phyloP scores from a whole-genome alignment of 768 basidiomycete genomes.

The Pleurotus djamor region DNA sequence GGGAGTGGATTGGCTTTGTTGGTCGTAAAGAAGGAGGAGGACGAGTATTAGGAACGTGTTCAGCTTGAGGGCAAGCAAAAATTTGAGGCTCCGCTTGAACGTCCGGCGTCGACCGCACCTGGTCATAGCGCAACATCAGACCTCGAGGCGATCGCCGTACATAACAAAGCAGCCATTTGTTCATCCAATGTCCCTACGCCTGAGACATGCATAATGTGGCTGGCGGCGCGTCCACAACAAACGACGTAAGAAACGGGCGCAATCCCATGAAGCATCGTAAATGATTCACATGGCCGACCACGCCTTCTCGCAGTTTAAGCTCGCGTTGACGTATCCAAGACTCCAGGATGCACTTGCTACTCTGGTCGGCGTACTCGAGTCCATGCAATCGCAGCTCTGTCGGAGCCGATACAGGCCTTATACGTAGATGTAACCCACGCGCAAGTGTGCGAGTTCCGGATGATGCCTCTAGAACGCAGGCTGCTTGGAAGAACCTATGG shows the following conservation, averaged over 20 bases:
- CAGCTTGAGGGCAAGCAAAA: slow-evolving; percentile 6
- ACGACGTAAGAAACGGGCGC: slow-evolving; percentile 5
- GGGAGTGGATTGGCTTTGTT: slow-evolving; percentile 6
- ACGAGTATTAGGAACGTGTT: slow-evolving; percentile 7
- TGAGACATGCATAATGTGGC: background rate
- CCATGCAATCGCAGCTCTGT: no score
- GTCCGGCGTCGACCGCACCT: background rate
- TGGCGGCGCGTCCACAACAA: background rate
- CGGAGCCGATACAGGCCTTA: no score
- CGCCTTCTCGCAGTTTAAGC: no score
- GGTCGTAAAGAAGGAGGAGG: slow-evolving; percentile 8
- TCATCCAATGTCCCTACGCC: background rate
- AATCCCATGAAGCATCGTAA: no score
- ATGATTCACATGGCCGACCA: no score
- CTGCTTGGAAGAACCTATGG: no score
- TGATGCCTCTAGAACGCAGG: no score
- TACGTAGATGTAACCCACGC: no score
- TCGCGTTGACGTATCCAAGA: no score
- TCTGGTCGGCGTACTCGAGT: no score
- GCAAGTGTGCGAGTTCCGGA: no score
- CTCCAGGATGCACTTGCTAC: no score
- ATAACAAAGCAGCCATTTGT: background rate
- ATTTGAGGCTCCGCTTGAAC: slow-evolving; percentile 5
- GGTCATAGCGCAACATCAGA: slow-evolving; percentile 2
- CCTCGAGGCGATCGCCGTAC: background rate